Conservation (phyloP, 2,329 filamentous ascomycete genomes). For the Pseudocercospora vitis region DNA sequence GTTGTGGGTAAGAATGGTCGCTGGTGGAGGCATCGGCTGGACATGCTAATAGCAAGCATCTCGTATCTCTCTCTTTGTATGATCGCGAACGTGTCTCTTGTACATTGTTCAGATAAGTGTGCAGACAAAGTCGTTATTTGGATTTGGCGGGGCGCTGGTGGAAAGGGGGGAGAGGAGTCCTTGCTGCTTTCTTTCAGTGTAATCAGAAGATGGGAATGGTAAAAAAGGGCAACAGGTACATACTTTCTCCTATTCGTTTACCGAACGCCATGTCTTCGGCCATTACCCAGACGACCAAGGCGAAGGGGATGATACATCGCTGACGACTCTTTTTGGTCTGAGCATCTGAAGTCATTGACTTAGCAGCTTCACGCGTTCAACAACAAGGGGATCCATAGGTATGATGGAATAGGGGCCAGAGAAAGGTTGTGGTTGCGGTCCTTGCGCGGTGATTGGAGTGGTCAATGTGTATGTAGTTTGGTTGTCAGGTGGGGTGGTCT, state of each 20-base stretch:
- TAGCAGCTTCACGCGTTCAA: not conserved
- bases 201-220: constrained; percentile 11
- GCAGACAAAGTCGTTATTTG: not conserved
- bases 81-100: not conserved
- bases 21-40: not conserved
- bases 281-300: not conserved
- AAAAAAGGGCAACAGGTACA: not conserved
- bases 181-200: too few relatives aligned
- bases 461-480: not conserved
- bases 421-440: not conserved
- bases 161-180: not conserved
- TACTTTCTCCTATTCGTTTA: not conserved
- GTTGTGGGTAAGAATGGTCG: not conserved
- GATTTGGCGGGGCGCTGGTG: not conserved
- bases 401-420: constrained; percentile 1
- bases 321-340: not conserved
- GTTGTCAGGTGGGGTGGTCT: not conserved
- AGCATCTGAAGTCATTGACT: not conserved
- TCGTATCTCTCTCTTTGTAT: constrained; percentile 14
- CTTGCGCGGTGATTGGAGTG: not conserved
- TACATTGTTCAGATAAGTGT: constrained; percentile 3
- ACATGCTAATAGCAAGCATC: constrained; percentile 17
- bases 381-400: too few relatives aligned
- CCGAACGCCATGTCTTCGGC: not conserved
- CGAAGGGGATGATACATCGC: not conserved